A percentile compares a stretch with the other conserved stretches of the same genome.
Conservation (phyloP, 1,284 basidiomycete species). For the Phlebopus sp. region DNA sequence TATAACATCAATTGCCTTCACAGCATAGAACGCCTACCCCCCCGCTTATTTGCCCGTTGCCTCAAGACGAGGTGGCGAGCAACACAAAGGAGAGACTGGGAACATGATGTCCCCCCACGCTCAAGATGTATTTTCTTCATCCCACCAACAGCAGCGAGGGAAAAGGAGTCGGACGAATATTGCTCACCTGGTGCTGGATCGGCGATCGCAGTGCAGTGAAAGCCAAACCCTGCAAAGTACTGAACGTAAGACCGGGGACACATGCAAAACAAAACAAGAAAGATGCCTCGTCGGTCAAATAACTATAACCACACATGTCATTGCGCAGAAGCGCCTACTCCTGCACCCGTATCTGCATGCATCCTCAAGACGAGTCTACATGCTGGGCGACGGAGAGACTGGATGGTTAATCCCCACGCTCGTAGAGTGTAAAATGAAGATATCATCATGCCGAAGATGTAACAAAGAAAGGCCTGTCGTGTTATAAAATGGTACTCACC, state of each 20-base stretch:
- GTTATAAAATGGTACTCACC: conserved; percentile 15
- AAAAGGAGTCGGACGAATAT: neutral
- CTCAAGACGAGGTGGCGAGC: conserved; percentile 34
- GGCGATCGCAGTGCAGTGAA: neutral
- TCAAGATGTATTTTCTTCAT: conserved; percentile 24
- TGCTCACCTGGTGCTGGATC: conserved; percentile 12
- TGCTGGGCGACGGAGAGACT: conserved; percentile 35
- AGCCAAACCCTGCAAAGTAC: neutral
- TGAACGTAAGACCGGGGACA: conserved; percentile 10
- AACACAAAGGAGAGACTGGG: conserved; percentile 30
- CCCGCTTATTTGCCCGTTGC: conserved; percentile 21
- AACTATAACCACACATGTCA: conserved; percentile 35
- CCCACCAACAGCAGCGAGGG: conserved; percentile 14
- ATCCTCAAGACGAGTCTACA: conserved; percentile 32
- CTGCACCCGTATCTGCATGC: conserved; percentile 33
- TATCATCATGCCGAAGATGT: conserved; percentile 28
- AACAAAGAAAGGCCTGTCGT: neutral
- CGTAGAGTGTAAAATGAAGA: conserved; percentile 23
- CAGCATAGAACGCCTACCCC: conserved; percentile 27
- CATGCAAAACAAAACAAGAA: neutral
- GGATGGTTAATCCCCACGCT: conserved; percentile 30
- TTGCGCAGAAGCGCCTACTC: conserved; percentile 32
- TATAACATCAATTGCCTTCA: conserved; percentile 29
- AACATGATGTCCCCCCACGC: conserved; percentile 21
- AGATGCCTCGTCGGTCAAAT: conserved; percentile 23